Conservation (phyloP, 768 basidiomycete genomes). For the Butyriboletus loyo region DNA sequence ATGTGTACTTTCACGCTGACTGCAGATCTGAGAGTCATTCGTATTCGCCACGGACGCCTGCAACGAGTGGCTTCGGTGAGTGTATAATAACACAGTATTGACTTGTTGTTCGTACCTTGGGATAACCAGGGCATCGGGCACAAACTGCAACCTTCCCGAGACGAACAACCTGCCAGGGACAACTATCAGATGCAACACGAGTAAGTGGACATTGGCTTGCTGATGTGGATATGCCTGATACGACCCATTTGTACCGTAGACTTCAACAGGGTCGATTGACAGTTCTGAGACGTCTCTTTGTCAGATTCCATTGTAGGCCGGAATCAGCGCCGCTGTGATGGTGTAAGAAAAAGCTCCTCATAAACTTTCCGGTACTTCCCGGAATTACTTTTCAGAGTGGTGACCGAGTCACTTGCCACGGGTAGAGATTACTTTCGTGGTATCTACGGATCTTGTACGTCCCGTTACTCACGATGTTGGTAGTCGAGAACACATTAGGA, state of each 20-base stretch:
- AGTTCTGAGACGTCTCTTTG: background rate
- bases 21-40: slow-evolving; percentile 1
- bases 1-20: no score
- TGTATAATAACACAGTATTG: no score
- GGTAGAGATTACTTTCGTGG: background rate
- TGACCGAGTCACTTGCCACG: background rate
- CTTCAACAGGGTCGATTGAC: background rate
- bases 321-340: background rate
- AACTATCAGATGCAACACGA: background rate
- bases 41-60: slow-evolving; percentile 1
- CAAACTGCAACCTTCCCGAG: background rate
- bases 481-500: no score
- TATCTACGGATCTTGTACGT: slow-evolving; percentile 4
- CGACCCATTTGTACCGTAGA: background rate
- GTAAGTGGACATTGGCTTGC: background rate
- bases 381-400: background rate
- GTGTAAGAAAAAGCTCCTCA: background rate
- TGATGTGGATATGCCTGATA: no score
- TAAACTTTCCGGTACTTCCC: background rate
- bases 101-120: background rate
- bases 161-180: background rate
- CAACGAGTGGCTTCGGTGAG: background rate
- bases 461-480: background rate
- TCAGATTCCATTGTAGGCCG: background rate
- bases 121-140: slow-evolving; percentile 6